These are phyloP conservation scores for Exserohilum turcica DNA, from an alignment of 2,329 filamentous ascomycete genomes.

Conservation along the genomic window DNA sequence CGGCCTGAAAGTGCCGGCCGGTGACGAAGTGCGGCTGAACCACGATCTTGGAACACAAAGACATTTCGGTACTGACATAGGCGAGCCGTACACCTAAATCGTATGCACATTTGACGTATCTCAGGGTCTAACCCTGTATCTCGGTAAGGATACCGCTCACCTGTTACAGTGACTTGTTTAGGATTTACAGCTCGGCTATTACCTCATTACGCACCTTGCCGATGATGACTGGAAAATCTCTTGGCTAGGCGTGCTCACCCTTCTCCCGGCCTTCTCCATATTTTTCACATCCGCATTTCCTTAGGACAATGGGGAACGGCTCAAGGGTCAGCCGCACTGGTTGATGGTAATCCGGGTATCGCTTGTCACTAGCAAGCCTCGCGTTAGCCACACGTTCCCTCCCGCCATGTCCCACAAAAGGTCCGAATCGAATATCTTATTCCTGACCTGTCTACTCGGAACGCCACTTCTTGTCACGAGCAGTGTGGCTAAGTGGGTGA, in stretches of 20 bases:
- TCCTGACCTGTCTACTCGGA: constrained; percentile 1
- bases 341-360: constrained; percentile 1
- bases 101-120: not conserved
- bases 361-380: constrained; percentile 5
- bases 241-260: not conserved
- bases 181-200: not conserved
- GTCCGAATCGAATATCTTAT: not conserved
- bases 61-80: not conserved
- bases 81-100: constrained; percentile 1
- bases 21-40: constrained; percentile 10
- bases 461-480: not conserved
- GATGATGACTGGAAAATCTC: not conserved
- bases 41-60: not conserved
- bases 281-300: not conserved
- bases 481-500: not conserved
- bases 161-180: not conserved
- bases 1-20: constrained; percentile 6
- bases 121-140: not conserved
- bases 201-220: not conserved
- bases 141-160: not conserved
- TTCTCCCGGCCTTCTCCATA: not conserved
- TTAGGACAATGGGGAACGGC: constrained; percentile 1
- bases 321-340: constrained; percentile 3
- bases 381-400: constrained; percentile 8
- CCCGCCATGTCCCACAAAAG: constrained; percentile 9